Evolutionary conservation across 2,329 filamentous ascomycete species (phyloP).

Genomic region (Lasiodiplodia sp.): DNA sequence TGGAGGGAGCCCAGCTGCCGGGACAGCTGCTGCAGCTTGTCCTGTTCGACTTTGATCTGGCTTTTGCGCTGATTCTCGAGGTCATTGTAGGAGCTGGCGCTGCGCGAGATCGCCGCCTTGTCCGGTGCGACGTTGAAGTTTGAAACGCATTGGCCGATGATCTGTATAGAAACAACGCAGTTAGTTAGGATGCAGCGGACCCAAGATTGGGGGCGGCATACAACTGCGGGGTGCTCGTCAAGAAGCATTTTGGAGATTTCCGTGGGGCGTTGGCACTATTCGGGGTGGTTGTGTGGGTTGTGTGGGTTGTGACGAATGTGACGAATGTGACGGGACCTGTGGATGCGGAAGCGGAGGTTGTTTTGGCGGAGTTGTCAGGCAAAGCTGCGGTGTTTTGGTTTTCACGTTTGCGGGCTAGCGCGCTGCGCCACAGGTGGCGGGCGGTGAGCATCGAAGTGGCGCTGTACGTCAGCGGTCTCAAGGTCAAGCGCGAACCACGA

Average conservation of each 20-base stretch:
- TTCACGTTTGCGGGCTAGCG: constrained; percentile 26
- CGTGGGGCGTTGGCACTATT: background rate
- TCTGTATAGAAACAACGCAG: constrained; percentile 57
- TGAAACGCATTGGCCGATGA: constrained; percentile 87
- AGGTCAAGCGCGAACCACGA: constrained; percentile 4
- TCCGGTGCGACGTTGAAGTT: constrained; percentile 97
- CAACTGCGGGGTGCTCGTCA: constrained; percentile 88
- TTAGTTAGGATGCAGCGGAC: constrained; percentile 4
- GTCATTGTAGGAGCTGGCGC: constrained; percentile 81
- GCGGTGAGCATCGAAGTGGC: constrained; percentile 4
- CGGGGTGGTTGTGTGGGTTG: background rate
- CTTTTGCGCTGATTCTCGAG: constrained; percentile 85
- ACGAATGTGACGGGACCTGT: background rate
- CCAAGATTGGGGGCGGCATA: constrained; percentile 53
- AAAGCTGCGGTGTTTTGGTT: constrained; percentile 21
- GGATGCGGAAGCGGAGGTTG: background rate
- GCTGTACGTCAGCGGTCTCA: constrained; percentile 23
- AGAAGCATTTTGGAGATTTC: constrained; percentile 76
- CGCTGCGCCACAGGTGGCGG: background rate
- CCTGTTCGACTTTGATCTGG: constrained; percentile 33
- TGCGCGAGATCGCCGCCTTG: constrained; percentile 81
- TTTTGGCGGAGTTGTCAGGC: background rate
- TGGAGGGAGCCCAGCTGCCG: constrained; percentile 78
- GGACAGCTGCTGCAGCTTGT: constrained; percentile 63
- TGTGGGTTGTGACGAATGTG: background rate